Base-by-base conservation (phyloP, 2,329 filamentous ascomycete genomes). In the Moelleriella libera region DNA sequence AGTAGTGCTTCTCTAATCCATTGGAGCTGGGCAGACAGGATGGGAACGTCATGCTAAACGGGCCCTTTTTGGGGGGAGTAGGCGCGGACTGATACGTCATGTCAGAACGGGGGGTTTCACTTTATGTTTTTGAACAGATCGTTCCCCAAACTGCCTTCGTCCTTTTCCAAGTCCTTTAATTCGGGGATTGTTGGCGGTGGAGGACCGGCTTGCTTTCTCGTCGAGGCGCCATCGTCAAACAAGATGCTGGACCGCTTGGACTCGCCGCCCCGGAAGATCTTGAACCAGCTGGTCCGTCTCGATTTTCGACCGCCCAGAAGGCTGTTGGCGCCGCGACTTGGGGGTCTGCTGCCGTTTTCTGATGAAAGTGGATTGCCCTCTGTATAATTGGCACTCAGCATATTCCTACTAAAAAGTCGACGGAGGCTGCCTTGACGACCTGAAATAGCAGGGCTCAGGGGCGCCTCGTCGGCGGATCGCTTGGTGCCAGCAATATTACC, bases 141-240 rank as follows among this genome's bases (percentile, higher is more conserved):
- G 49, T 63, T 61, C 45, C 74, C 74, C 32, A 75, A 62, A 48
- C 63, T 64, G 42, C 64, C 67, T 6, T 68, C 66, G 41, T 75
- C 67, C 48, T 71, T 68, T 54, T 76, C 68, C 48, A 78, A 64
- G 45, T 71, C 68, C 55, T 62, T 67, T 45, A 80, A 64, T 57
- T 80, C 76, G 21, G 76, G 76, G 45, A 80, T 79, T 74, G 74
- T 78, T 29, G 76, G 76, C 39, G 76, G 74, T 48, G 76, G 76
- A 7, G 76, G 75, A 9, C 71, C 72, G 37, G 59, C 52, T 5
- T 66, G 60, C 51, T 68, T 69, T 56, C 58, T 55, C 45, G 61
- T 53, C 30, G 58, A 47, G 44, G 57, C 54, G 41, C 51, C 46
- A 29, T 67, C 63, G 43, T 71, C 64, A 48, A 69, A 65, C 44